These are phyloP conservation scores for Nannochloris sp. DNA, from an alignment of 139 green algal genomes.

Conservation along the genomic window DNA sequence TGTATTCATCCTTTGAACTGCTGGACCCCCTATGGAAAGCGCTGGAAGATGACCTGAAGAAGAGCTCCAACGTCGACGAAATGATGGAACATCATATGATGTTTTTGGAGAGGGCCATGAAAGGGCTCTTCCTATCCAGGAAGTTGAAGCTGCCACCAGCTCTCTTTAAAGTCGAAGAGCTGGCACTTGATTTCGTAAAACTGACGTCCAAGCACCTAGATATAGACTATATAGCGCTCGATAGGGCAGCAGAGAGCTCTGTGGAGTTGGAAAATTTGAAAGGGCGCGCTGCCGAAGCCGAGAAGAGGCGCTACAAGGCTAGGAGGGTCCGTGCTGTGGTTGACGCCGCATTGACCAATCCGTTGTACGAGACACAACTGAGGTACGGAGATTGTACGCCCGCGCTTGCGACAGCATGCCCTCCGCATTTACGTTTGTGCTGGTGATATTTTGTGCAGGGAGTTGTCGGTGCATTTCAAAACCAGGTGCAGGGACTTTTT, in stretches of 20 bases:
- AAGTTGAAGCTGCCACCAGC: constrained; percentile 30
- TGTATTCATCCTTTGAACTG: constrained; percentile 78
- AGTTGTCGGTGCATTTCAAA: constrained; percentile 13
- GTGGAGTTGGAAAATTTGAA: not conserved
- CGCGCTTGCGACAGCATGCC: not conserved
- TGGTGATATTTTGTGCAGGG: not conserved
- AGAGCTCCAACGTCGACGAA: constrained; percentile 53
- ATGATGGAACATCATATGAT: constrained; percentile 53
- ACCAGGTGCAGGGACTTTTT: constrained; percentile 15
- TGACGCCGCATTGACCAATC: constrained; percentile 10
- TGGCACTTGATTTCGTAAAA: constrained; percentile 27
- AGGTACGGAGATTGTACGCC: not conserved
- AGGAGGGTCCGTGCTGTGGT: not conserved
- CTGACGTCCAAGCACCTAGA: constrained; percentile 7
- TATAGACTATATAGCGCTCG: constrained; percentile 5
- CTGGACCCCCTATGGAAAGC: constrained; percentile 63
- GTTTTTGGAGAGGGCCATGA: constrained; percentile 50
- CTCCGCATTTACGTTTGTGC: not conserved
- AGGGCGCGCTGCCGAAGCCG: not conserved
- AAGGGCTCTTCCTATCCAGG: constrained; percentile 47
- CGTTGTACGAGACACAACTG: not conserved
- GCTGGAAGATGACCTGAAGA: constrained; percentile 35
- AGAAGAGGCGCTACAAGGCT: not conserved
- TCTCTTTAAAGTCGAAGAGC: constrained; percentile 29
- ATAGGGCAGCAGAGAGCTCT: not conserved